These are phyloP conservation scores for Ustulina deusta DNA, from an alignment of 2,329 filamentous ascomycete species.

Conservation along the genomic window DNA sequence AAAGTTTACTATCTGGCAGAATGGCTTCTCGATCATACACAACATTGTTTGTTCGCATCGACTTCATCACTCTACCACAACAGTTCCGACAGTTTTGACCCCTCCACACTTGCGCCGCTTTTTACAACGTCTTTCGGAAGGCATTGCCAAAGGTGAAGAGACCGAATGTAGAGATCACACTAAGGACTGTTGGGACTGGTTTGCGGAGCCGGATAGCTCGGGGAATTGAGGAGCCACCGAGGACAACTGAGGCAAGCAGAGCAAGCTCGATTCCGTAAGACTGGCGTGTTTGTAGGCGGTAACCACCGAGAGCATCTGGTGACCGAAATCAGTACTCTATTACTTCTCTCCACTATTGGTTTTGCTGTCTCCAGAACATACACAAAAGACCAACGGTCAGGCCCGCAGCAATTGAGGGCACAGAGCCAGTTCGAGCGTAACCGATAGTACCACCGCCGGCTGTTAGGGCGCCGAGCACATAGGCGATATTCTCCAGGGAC, in stretches of 20 bases:
- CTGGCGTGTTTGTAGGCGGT: constrained; percentile 79
- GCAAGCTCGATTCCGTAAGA: constrained; percentile 88
- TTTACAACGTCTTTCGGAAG: constrained; percentile 59
- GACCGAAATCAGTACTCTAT: constrained; percentile 31
- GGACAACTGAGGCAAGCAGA: constrained; percentile 86
- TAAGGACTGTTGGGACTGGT: constrained; percentile 84
- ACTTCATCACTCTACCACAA: background rate
- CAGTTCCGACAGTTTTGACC: background rate
- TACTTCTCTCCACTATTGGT: background rate
- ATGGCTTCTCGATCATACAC: constrained; percentile 13
- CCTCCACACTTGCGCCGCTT: background rate
- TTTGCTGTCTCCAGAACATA: constrained; percentile 51
- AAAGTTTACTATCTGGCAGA: constrained; percentile 5
- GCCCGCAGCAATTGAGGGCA: constrained; percentile 89
- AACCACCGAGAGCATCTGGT: constrained; percentile 80
- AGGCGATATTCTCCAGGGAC: constrained; percentile 72
- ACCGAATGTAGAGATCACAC: constrained; percentile 82
- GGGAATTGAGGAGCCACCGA: constrained; percentile 87
- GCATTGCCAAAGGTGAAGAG: constrained; percentile 83
- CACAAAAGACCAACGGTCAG: constrained; percentile 79
- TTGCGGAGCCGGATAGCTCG: constrained; percentile 86
- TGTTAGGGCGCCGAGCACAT: constrained; percentile 82
- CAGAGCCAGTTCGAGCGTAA: constrained; percentile 84
- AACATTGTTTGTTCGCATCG: background rate
- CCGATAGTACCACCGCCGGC: constrained; percentile 89